Conservation (phyloP, 2,329 filamentous ascomycete species). For the Stachybotrys chlorohalonatus region DNA sequence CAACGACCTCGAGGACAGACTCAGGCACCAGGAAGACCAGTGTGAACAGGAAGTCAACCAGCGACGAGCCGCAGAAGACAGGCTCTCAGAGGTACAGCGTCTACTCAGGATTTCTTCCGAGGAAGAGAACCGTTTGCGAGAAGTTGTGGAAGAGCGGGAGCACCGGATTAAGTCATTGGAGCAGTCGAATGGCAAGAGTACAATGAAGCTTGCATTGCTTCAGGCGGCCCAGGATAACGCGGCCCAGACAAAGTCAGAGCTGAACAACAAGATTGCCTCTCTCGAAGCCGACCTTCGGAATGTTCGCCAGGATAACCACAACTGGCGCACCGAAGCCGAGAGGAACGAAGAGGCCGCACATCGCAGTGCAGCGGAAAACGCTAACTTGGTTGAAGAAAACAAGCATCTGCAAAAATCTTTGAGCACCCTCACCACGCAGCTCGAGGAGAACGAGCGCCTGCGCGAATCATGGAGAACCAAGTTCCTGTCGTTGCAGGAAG, state of each 20-base stretch:
- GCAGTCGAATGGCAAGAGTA: slow-evolving; percentile 41
- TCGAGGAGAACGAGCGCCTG: slow-evolving; percentile 77
- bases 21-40: slow-evolving; percentile 53
- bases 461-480: slow-evolving; percentile 78
- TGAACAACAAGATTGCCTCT: slow-evolving; percentile 44
- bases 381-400: slow-evolving; percentile 47
- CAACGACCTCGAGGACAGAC: slow-evolving; percentile 59
- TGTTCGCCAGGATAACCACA: slow-evolving; percentile 46
- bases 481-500: slow-evolving; percentile 76
- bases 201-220: slow-evolving; percentile 56
- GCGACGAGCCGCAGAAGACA: slow-evolving; percentile 62
- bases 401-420: slow-evolving; percentile 68
- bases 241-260: slow-evolving; percentile 44
- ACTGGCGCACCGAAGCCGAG: slow-evolving; percentile 55
- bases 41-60: slow-evolving; percentile 54
- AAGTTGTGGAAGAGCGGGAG: slow-evolving; percentile 61
- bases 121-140: slow-evolving; percentile 59
- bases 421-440: slow-evolving; percentile 63
- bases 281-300: slow-evolving; percentile 47
- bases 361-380: slow-evolving; percentile 39
- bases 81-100: slow-evolving; percentile 62
- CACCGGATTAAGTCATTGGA: slow-evolving; percentile 53
- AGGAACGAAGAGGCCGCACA: slow-evolving; percentile 43
- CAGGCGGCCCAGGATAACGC: slow-evolving; percentile 55
- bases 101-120: slow-evolving; percentile 61